Evolutionary conservation across 164 flowering plant species (phyloP).

Genomic region (Piper longum): DNA sequence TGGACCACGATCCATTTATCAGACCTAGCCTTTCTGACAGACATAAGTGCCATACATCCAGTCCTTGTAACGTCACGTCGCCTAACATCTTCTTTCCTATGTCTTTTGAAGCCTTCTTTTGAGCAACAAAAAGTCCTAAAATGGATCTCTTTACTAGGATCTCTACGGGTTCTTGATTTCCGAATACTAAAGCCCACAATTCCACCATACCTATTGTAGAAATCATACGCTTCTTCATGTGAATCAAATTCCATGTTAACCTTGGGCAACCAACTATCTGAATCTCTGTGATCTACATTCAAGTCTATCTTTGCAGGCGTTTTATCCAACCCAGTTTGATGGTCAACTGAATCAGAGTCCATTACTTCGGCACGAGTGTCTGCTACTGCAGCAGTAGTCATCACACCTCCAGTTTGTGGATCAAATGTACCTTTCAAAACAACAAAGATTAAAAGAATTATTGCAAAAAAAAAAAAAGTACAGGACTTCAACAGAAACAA

Average conservation of each 20-base stretch:
- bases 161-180: not conserved
- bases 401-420: too few species aligned
- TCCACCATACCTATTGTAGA: constrained; percentile 3
- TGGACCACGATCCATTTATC: not conserved
- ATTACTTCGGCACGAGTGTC: not conserved
- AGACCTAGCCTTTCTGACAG: not conserved
- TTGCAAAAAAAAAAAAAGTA: too few species aligned
- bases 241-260: constrained; percentile 3
- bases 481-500: too few species aligned
- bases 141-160: too few species aligned
- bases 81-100: too few species aligned
- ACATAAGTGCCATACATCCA: too few species aligned
- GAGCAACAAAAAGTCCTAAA: too few species aligned
- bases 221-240: not conserved
- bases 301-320: not conserved
- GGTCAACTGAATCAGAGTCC: not conserved
- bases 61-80: too few species aligned
- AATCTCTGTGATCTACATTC: not conserved
- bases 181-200: constrained; percentile 3
- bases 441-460: too few species aligned
- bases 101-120: too few species aligned
- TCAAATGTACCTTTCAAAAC: not conserved
- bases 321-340: not conserved
- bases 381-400: not conserved
- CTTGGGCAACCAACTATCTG: not conserved